Evolutionary conservation across 2,329 filamentous ascomycete genomes (phyloP).

Genomic region (Fusarium sp.): DNA sequence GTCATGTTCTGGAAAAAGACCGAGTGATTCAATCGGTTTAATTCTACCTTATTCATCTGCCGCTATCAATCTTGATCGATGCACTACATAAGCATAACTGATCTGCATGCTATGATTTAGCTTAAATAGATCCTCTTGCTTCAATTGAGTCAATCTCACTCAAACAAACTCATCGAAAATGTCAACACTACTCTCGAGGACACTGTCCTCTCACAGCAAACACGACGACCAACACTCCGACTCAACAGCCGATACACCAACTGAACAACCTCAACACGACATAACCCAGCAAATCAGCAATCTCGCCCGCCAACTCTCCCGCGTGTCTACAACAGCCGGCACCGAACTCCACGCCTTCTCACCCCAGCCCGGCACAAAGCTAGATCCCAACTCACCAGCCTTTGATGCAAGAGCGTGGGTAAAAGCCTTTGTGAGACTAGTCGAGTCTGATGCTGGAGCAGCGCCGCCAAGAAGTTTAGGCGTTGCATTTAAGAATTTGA

Average conservation of each 20-base stretch:
- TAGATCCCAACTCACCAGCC: slow-evolving; percentile 40
- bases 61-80: background rate
- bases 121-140: background rate
- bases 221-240: background rate
- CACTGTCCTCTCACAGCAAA: background rate
- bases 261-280: background rate
- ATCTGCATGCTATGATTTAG: background rate
- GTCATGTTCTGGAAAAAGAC: background rate
- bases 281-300: slow-evolving; percentile 11
- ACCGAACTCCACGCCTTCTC: slow-evolving; percentile 30
- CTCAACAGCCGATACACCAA: slow-evolving; percentile 3
- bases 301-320: slow-evolving; percentile 24
- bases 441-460: slow-evolving; percentile 38
- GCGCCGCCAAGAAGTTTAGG: slow-evolving; percentile 39
- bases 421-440: slow-evolving; percentile 39
- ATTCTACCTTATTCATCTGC: background rate
- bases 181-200: background rate
- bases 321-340: slow-evolving; percentile 20
- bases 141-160: background rate
- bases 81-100: background rate
- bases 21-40: background rate
- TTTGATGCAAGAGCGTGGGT: slow-evolving; percentile 43
- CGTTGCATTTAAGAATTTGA: slow-evolving; percentile 41
- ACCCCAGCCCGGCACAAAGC: slow-evolving; percentile 27
- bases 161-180: background rate